These are phyloP conservation scores for Fulvia fulva DNA, from an alignment of 2,329 filamentous ascomycete species.

Conservation along the genomic window DNA sequence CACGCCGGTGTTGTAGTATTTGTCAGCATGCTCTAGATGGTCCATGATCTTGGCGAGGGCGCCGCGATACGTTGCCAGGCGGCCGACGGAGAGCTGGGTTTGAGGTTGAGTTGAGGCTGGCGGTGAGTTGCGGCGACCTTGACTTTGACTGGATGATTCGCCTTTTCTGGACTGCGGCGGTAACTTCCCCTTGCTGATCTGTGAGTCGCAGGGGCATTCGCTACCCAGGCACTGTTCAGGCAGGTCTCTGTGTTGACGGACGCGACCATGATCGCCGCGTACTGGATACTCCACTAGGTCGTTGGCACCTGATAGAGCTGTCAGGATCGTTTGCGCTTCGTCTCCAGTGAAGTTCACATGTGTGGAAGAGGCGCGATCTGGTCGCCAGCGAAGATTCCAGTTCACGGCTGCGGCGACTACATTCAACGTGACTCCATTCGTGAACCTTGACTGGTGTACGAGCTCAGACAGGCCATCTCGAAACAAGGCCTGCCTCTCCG, in stretches of 20 bases:
- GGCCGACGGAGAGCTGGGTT: background rate
- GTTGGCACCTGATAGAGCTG: background rate
- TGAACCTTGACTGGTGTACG: background rate
- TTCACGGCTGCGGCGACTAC: background rate
- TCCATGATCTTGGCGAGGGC: background rate
- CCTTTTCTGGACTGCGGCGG: background rate
- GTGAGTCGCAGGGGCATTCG: background rate
- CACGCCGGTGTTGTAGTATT: background rate
- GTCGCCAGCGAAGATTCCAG: background rate
- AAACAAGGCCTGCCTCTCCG: background rate
- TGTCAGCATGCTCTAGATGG: background rate
- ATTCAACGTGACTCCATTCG: background rate
- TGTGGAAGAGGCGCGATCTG: background rate
- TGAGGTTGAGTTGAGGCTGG: no score
- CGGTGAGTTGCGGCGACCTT: background rate
- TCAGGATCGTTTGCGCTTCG: background rate
- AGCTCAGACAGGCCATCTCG: background rate
- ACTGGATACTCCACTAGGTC: background rate
- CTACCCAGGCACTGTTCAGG: background rate
- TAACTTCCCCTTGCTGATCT: background rate
- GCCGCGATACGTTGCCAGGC: background rate
- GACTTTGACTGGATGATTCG: background rate
- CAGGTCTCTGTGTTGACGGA: background rate
- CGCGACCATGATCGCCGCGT: background rate
- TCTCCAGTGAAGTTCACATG: background rate